Base-by-base conservation (phyloP, 768 basidiomycete genomes). In the Phanerochaete sordida region DNA sequence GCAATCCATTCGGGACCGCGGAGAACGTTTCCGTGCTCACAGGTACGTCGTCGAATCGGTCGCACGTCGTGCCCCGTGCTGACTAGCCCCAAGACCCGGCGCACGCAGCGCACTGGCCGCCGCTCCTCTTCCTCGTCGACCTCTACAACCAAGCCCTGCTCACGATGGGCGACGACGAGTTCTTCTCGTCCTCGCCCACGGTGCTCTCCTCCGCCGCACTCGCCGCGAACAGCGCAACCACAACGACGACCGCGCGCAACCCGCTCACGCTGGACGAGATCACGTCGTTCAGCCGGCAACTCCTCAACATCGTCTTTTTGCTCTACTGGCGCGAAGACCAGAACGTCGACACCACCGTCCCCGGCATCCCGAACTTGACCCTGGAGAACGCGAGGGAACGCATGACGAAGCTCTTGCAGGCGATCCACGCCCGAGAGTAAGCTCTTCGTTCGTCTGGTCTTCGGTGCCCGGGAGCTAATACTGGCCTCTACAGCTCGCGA, bases 111-210 rank as follows among this genome's bases (percentile, higher is more conserved):
- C 71, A 76, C 11, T 94, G 91, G 85, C 80, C 87, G 0, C 78
- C 90, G 2, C 73, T 98, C 1, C 75, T 98, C 8, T 81, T 97
- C 57, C 81, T 95, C 8, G 80, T 84, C 1, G 88, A 95, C 53
- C 72, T 97, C 12, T 96, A 97, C 72, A 81, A 85, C 1, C 90
- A 95, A 60, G 83, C 87, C 1, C 81, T 98, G 31, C 78, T 93
- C 31, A 94, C 94, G 0, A 91, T 98, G 82, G 92, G 92, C 1
- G 97, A 99, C 66, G 96, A 98, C 73, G 97, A 98, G 70, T 98
- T 98, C 76, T 97, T 97, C 70, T 83, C 85, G 11, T 57, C 60
- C 3, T 62, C 60, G 1, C 43, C 58, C 2, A 44, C 26, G 21
- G 37, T 31, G 1, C 21, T 54, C 4, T 65, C 71, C 24, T 68